These are phyloP conservation scores for Arxiozyma telluris DNA, from an alignment of 1,139 yeast species.

Conservation along the genomic window DNA sequence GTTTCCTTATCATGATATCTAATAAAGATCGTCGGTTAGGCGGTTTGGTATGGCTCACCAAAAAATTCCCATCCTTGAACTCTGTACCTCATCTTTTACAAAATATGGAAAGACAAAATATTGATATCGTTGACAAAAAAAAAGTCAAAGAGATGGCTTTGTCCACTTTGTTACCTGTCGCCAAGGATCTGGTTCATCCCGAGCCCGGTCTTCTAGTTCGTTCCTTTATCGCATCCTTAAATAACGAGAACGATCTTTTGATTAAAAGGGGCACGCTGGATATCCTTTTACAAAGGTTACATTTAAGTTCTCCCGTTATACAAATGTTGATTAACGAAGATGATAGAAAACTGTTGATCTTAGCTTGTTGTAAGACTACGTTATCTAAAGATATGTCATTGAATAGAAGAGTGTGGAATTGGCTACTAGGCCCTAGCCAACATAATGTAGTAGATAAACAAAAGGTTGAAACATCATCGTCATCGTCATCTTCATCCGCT, in stretches of 20 bases:
- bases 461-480: neutral
- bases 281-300: conserved; percentile 56
- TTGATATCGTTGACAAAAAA: neutral
- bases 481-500: conserved; percentile 19
- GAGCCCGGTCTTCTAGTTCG: conserved; percentile 72
- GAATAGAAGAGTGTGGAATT: conserved; percentile 84
- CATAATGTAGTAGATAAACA: conserved; percentile 5
- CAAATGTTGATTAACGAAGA: conserved; percentile 38
- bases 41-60: conserved; percentile 67
- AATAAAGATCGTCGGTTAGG: conserved; percentile 77
- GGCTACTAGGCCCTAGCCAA: conserved; percentile 67
- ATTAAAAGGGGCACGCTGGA: conserved; percentile 90
- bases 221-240: conserved; percentile 62
- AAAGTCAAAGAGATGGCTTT: conserved; percentile 7
- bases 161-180: conserved; percentile 40
- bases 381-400: conserved; percentile 84
- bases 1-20: conserved; percentile 66
- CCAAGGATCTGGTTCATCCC: conserved; percentile 56
- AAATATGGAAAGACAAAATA: conserved; percentile 9
- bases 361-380: conserved; percentile 59
- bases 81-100: conserved; percentile 26
- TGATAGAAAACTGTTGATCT: conserved; percentile 52
- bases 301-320: conserved; percentile 53
- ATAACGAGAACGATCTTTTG: conserved; percentile 50
- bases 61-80: conserved; percentile 52